These are phyloP conservation scores for Teratosphaeria nubilosa DNA, from an alignment of 2,329 filamentous ascomycete genomes.

Conservation along the genomic window DNA sequence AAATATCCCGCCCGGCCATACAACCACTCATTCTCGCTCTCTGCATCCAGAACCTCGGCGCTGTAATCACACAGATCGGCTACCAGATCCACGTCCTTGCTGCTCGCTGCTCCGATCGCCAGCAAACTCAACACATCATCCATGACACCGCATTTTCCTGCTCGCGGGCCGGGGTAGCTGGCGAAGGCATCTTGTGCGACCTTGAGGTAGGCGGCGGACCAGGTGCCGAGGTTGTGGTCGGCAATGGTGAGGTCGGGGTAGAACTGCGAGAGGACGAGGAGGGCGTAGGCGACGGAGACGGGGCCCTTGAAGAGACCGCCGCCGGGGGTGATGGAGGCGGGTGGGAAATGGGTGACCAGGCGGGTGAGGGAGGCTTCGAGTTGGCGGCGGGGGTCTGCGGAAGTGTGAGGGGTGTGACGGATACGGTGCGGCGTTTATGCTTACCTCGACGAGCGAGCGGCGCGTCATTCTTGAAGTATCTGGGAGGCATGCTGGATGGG, in stretches of 20 bases:
- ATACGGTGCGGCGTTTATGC: neutral
- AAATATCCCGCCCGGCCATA: constrained; percentile 59
- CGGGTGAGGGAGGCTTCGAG: constrained; percentile 40
- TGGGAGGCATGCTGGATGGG: constrained; percentile 20
- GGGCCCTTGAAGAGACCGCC: constrained; percentile 43
- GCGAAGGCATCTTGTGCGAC: constrained; percentile 41
- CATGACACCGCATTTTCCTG: constrained; percentile 39
- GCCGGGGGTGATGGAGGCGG: constrained; percentile 34
- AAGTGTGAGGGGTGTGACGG: constrained; percentile 1
- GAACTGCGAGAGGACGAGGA: constrained; percentile 39
- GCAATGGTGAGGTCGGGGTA: constrained; percentile 40
- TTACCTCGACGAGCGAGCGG: constrained; percentile 26
- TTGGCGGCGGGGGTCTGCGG: constrained; percentile 38
- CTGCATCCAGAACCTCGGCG: constrained; percentile 35
- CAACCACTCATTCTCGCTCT: constrained; percentile 51
- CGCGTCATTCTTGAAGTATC: constrained; percentile 32
- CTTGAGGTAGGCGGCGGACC: constrained; percentile 42
- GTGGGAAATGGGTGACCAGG: constrained; percentile 38
- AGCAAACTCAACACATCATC: constrained; percentile 43
- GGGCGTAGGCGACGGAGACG: constrained; percentile 39
- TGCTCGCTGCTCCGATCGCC: constrained; percentile 40
- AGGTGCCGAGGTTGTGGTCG: constrained; percentile 36
- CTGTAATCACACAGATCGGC: constrained; percentile 41
- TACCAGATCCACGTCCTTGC: constrained; percentile 40
- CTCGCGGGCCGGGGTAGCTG: constrained; percentile 36